phyloP scores from a whole-genome alignment of 768 basidiomycete genomes.

The Gymnopilus junonius region DNA sequence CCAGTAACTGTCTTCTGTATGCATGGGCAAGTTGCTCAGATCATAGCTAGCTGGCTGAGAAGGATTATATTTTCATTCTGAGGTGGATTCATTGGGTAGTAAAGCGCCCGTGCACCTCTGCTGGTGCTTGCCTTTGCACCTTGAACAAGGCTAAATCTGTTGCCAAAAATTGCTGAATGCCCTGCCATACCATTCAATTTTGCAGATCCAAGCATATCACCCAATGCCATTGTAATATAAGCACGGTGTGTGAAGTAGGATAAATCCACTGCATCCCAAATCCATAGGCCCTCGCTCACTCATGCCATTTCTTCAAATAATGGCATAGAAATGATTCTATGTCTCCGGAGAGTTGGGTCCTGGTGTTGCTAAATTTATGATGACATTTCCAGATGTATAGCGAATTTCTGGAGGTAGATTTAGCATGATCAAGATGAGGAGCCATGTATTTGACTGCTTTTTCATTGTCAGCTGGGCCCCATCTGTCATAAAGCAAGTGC shows the following conservation, averaged over 20 bases:
- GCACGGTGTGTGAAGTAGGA: constrained; percentile 15
- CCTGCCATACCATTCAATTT: constrained; percentile 32
- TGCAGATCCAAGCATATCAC: constrained; percentile 35
- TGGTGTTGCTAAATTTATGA: constrained; percentile 21
- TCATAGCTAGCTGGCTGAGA: constrained; percentile 27
- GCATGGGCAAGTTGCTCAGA: constrained; percentile 25
- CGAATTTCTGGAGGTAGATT: constrained; percentile 25
- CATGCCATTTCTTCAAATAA: constrained; percentile 21
- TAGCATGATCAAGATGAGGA: constrained; percentile 25
- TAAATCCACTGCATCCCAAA: constrained; percentile 26
- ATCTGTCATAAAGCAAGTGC: constrained; percentile 28
- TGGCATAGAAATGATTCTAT: constrained; percentile 26
- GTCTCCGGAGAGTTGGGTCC: constrained; percentile 28
- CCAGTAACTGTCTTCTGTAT: constrained; percentile 28
- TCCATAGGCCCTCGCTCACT: constrained; percentile 27
- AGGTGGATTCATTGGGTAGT: constrained; percentile 31
- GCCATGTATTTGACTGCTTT: constrained; percentile 32
- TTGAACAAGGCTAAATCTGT: constrained; percentile 23
- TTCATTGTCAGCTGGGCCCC: constrained; percentile 35
- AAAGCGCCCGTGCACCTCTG: constrained; percentile 8
- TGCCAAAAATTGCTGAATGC: constrained; percentile 28
- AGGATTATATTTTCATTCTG: constrained; percentile 26
- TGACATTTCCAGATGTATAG: constrained; percentile 11
- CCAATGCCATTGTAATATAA: constrained; percentile 16
- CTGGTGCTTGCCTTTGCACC: neutral